A percentile compares a stretch with the other conserved stretches of the same genome.
Evolutionary conservation across 208 protist species (phyloP).

Genomic region (Leptomonas pyrrhocoris): DNA sequence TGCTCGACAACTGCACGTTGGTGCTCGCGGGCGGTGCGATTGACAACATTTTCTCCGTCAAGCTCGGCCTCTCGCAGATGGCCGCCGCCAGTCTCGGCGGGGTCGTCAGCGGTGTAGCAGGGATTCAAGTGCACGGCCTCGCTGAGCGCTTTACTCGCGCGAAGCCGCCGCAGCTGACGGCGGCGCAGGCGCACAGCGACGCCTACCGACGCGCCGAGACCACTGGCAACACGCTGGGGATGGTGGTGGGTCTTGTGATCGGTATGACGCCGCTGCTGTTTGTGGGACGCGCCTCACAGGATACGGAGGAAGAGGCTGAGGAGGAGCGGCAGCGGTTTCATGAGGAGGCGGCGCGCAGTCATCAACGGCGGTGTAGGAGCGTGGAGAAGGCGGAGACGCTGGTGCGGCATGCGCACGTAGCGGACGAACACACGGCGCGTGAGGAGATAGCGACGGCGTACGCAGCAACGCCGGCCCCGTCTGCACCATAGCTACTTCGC

Average conservation of each 20-base stretch:
- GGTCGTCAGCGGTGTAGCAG: conserved; percentile 79
- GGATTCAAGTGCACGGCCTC: conserved; percentile 89
- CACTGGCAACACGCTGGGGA: conserved; percentile 74
- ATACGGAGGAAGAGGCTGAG: conserved; percentile 33
- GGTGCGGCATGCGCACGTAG: conserved; percentile 22
- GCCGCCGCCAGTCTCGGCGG: conserved; percentile 79
- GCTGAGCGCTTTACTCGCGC: conserved; percentile 73
- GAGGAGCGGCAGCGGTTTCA: conserved; percentile 38
- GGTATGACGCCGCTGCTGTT: conserved; percentile 86
- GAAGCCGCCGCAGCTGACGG: conserved; percentile 56
- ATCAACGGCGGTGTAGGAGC: conserved; percentile 24
- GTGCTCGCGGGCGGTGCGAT: conserved; percentile 81
- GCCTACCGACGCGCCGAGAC: conserved; percentile 47
- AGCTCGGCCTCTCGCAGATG: conserved; percentile 74
- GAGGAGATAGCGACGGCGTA: conserved; percentile 7
- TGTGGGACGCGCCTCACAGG: conserved; percentile 37
- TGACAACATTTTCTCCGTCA: conserved; percentile 65
- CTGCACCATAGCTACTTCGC: not conserved
- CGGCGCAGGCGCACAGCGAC: conserved; percentile 49
- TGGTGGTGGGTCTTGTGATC: conserved; percentile 72
- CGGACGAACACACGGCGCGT: conserved; percentile 14
- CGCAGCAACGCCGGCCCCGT: not conserved
- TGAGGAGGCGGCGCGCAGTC: conserved; percentile 40
- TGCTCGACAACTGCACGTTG: conserved; percentile 84
- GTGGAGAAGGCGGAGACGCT: conserved; percentile 29